These are phyloP conservation scores for Pseudocercospora pini-densiflorae DNA, from an alignment of 2,329 filamentous ascomycete genomes.

Conservation along the genomic window DNA sequence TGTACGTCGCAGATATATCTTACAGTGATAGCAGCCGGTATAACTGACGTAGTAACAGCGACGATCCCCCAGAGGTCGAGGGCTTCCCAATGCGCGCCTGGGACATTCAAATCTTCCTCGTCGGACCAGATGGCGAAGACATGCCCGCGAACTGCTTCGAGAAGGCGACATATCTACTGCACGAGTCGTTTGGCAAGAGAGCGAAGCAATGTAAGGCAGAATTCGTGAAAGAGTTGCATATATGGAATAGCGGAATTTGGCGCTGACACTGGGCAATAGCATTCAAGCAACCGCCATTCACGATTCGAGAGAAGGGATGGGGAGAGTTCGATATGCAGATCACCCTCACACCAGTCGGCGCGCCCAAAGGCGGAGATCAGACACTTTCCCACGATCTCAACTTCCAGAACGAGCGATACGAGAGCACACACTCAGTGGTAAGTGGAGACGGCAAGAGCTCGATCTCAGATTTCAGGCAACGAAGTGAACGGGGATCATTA, in stretches of 20 bases:
- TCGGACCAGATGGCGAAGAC: slow-evolving; percentile 86
- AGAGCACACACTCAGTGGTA: slow-evolving; percentile 76
- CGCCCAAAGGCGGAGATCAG: slow-evolving; percentile 81
- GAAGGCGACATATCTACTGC: slow-evolving; percentile 89
- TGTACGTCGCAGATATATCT: slow-evolving; percentile 61
- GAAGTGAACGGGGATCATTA: no score
- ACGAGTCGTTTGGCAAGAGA: slow-evolving; percentile 87
- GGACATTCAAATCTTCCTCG: slow-evolving; percentile 82
- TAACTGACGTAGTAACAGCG: slow-evolving; percentile 52
- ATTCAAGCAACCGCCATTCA: slow-evolving; percentile 84
- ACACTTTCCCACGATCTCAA: slow-evolving; percentile 87
- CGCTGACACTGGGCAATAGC: slow-evolving; percentile 45
- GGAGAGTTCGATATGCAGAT: slow-evolving; percentile 97
- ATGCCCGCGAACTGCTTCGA: slow-evolving; percentile 83
- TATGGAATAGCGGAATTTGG: slow-evolving; percentile 42
- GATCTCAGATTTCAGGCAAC: no score
- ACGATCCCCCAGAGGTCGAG: slow-evolving; percentile 79
- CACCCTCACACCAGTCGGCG: slow-evolving; percentile 70
- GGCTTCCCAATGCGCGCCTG: slow-evolving; percentile 93
- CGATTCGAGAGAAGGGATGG: slow-evolving; percentile 93
- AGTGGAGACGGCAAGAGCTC: slow-evolving; percentile 38
- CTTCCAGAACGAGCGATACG: slow-evolving; percentile 81
- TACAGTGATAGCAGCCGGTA: not conserved
- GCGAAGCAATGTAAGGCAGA: slow-evolving; percentile 61
- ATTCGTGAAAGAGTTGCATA: not conserved